Base-by-base conservation (phyloP, 306 rosid species). In the Acmispon strigosus region DNA sequence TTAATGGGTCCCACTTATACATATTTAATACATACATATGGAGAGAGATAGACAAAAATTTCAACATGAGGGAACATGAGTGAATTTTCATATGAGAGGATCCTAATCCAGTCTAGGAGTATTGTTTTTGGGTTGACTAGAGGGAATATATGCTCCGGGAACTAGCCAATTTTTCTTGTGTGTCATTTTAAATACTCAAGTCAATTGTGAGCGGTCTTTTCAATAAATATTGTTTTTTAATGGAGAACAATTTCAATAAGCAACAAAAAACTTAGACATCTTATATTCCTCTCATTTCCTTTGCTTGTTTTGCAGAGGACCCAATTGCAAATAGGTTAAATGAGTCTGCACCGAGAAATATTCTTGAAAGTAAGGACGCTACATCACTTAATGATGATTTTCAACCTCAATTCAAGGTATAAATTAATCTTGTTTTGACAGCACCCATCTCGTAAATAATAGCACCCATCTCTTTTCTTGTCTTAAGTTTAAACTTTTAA, bases 261-360 rank as follows among this genome's bases (percentile, higher is more conserved):
- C 58, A 20, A 70, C 60, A 22, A n/a, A 42, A 64, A 70, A 20
- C 49, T 62, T 73, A 45, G 39, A 27, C 16, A 32, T 54, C 73
- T 36, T 62, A 29, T 64, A 70, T 54, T 68, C 17, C 73, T 17
- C 52, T 70, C 37, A 27, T 56, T 49, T 61, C 49, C 66, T 69
- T 73, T 65, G 50, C 76, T 57, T 80, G 54, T 61, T 84, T 57
- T 58, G 61, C 79, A 92, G 98, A 84, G 74, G 98, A 92, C 68
- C 91, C 98, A 14, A 88, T 94, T 76, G 86, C 93, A 62, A 86
- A 84, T 84, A 89, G 95, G 75, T 60, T 83, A 79, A 79, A 72
- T 59, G 79, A 86, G 56, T 45, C 86, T 82, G 84, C 91, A 10
- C 73, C 86, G n/a, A 81, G 87, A 56, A 83, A 80, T 78, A 74